A percentile compares a stretch with the other conserved stretches of the same genome.
Conservation (phyloP, 139 green algal genomes). For the Tetradesmus lagerheimii region DNA sequence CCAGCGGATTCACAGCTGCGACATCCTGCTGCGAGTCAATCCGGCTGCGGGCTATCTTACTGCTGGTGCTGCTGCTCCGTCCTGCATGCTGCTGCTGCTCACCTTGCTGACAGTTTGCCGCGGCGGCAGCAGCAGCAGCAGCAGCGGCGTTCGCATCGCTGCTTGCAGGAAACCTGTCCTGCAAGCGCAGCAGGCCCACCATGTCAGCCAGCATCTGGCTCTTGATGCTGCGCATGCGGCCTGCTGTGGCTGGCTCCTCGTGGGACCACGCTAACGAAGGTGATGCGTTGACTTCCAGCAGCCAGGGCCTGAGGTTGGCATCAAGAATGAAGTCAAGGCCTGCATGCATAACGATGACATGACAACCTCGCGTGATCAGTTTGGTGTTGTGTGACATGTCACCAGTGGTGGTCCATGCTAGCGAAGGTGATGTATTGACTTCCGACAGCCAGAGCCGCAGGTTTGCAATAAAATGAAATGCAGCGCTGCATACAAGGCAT, state of each 20-base stretch:
- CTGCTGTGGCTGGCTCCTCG: neutral
- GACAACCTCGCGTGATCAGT: neutral
- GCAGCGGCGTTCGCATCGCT: neutral
- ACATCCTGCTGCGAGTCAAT: neutral
- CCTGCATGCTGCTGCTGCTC: neutral
- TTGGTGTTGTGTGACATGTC: too few species aligned
- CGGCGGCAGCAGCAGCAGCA: neutral
- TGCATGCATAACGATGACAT: conserved; percentile 50
- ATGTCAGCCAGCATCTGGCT: conserved; percentile 49
- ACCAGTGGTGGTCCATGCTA: too few species aligned
- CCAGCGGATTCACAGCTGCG: neutral
- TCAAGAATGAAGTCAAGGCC: conserved; percentile 70
- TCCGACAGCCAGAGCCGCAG: neutral
- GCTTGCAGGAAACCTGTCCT: conserved; percentile 32
- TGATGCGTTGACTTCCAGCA: conserved; percentile 73
- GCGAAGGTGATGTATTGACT: neutral
- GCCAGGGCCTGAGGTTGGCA: conserved; percentile 53
- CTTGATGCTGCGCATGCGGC: conserved; percentile 50
- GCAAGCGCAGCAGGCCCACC: conserved; percentile 22
- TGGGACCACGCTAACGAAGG: conserved; percentile 60
- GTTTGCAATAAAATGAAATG: neutral
- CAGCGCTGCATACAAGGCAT: neutral
- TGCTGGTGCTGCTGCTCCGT: neutral
- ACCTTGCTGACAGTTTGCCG: neutral
- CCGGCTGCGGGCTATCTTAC: neutral